Evolutionary conservation across 352 stramenopile species (phyloP).

Genomic region (Elongisporangium undulatum): DNA sequence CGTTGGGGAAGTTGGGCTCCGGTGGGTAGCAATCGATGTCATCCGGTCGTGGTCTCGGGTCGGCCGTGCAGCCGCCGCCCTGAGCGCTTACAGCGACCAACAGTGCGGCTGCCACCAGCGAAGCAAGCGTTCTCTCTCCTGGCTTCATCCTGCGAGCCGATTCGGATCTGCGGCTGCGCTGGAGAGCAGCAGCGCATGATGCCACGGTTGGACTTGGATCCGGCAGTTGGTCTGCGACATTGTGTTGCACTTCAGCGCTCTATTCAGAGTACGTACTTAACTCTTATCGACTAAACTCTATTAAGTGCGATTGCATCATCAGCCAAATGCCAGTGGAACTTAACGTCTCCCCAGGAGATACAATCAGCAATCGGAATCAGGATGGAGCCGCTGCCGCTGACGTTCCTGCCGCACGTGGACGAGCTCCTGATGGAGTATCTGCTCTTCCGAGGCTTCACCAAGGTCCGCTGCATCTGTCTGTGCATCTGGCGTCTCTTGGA

Average conservation of each 20-base stretch:
- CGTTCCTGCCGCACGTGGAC: slow-evolving; percentile 61
- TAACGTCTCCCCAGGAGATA: background rate
- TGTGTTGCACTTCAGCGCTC: background rate
- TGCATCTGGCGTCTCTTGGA: background rate
- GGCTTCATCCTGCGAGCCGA: background rate
- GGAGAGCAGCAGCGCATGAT: background rate
- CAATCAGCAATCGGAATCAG: background rate
- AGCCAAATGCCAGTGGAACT: background rate
- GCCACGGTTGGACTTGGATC: background rate
- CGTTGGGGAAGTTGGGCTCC: slow-evolving; percentile 50
- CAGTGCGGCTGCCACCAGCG: slow-evolving; percentile 13
- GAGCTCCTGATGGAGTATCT: slow-evolving; percentile 86
- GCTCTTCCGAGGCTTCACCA: slow-evolving; percentile 82
- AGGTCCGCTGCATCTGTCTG: slow-evolving; percentile 16
- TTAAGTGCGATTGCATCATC: background rate
- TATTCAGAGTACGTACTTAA: background rate
- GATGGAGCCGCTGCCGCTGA: slow-evolving; percentile 33
- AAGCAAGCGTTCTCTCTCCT: background rate
- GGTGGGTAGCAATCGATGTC: slow-evolving; percentile 70
- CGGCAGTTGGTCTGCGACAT: background rate
- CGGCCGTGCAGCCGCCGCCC: slow-evolving; percentile 19
- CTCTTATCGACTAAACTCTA: background rate
- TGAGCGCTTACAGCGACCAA: slow-evolving; percentile 19
- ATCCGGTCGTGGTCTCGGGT: background rate
- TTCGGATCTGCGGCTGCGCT: background rate